Conservation (phyloP, 441 rosid species). For the Mallotus japonicus region DNA sequence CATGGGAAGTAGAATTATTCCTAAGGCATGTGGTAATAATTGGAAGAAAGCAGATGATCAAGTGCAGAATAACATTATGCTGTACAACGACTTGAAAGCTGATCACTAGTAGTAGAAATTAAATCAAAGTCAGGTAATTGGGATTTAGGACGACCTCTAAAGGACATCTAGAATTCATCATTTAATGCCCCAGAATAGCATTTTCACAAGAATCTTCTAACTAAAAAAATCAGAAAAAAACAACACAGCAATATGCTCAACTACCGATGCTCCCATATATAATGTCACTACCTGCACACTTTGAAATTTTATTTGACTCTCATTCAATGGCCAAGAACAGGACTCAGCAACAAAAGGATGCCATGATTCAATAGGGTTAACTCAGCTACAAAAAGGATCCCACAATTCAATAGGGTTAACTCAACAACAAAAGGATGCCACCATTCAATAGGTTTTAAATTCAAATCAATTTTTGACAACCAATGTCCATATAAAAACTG, state of each 20-base stretch:
- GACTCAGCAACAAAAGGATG: not conserved
- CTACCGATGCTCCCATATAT: not conserved
- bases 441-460: not conserved
- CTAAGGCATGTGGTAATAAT: not conserved
- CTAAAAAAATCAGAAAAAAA: too few relatives aligned
- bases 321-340: not conserved
- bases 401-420: not conserved
- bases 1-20: not conserved
- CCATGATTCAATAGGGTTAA: not conserved
- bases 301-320: not conserved
- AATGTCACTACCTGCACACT: too few relatives aligned
- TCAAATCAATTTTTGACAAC: not conserved
- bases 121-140: not conserved
- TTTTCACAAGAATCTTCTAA: not conserved
- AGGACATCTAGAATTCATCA: not conserved
- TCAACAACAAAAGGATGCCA: not conserved
- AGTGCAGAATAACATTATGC: constrained; percentile 1
- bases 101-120: not conserved
- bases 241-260: not conserved
- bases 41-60: not conserved
- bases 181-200: not conserved
- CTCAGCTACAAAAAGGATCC: too few relatives aligned
- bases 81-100: not conserved
- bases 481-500: not conserved
- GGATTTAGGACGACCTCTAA: not conserved